Percentiles rank a stretch among this genome's conserved stretches.
Conservation (phyloP, 768 basidiomycete species). For the Crassisporium funariophilum region DNA sequence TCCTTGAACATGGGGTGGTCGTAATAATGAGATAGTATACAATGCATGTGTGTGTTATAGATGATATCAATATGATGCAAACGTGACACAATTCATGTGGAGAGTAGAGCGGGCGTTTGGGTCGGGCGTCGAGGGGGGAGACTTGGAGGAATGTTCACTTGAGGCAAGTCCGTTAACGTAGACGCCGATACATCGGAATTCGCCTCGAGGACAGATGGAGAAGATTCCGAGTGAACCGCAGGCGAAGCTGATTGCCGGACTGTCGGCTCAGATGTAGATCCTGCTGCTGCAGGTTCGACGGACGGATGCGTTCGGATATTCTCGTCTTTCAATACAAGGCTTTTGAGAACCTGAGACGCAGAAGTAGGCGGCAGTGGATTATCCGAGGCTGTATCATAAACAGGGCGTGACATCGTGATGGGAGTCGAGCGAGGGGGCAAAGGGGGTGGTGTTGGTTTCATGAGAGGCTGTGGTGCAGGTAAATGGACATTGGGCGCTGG, state of each 20-base stretch:
- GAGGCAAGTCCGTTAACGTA: no score
- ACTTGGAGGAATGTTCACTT: neutral
- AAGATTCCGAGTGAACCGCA: neutral
- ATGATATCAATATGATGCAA: neutral
- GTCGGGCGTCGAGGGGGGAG: neutral
- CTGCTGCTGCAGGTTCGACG: neutral
- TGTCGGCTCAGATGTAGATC: neutral
- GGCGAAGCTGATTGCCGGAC: neutral
- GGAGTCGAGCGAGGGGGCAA: constrained; percentile 46
- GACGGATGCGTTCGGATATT: neutral
- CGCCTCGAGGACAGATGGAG: neutral
- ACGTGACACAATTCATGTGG: no score
- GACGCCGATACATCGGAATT: neutral
- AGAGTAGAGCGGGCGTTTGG: neutral
- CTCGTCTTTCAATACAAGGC: constrained; percentile 6
- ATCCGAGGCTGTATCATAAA: neutral
- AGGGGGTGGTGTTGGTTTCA: constrained; percentile 38
- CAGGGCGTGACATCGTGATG: constrained; percentile 2
- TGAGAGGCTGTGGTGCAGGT: constrained; percentile 6
- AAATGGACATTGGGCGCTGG: constrained; percentile 1
- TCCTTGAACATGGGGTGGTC: neutral
- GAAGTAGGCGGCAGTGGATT: constrained; percentile 18
- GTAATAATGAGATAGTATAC: constrained; percentile 10
- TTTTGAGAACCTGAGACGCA: constrained; percentile 17
- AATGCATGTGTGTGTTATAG: neutral